A percentile compares a stretch with the other conserved stretches of the same genome.
phyloP scores from a whole-genome alignment of 345 rosid species.

The Brassica juncea region DNA sequence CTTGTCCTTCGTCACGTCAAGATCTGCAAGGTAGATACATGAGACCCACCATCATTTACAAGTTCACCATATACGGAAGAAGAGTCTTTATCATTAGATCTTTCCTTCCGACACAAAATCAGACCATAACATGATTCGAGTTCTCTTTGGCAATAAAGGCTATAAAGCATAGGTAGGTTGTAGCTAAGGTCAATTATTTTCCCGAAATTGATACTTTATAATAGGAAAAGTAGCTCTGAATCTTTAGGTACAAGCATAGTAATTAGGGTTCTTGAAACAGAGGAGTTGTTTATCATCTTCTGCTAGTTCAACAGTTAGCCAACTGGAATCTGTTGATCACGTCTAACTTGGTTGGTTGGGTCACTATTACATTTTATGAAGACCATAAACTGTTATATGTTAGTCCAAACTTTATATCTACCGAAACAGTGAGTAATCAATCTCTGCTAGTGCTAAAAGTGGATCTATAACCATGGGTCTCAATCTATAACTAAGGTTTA shows the following conservation, averaged over 20 bases:
- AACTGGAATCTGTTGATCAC: constrained; percentile 31
- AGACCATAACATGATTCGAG: constrained; percentile 31
- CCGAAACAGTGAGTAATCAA: not conserved
- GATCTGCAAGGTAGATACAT: constrained; percentile 26
- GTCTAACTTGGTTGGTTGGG: constrained; percentile 20
- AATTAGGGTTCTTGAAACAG: constrained; percentile 28
- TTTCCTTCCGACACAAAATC: constrained; percentile 39
- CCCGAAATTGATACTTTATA: constrained; percentile 16
- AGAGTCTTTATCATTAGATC: constrained; percentile 36
- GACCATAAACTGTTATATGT: not conserved
- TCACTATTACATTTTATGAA: not conserved
- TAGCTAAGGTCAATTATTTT: constrained; percentile 27
- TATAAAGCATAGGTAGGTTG: constrained; percentile 25
- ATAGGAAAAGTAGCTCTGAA: not conserved
- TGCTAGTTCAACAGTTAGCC: constrained; percentile 28
- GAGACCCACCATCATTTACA: constrained; percentile 37
- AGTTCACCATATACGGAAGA: constrained; percentile 21
- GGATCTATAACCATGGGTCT: not conserved
- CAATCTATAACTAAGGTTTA: too few relatives aligned
- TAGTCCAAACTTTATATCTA: not conserved
- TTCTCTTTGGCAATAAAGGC: constrained; percentile 9
- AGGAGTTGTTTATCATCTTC: constrained; percentile 35
- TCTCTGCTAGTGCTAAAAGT: not conserved
- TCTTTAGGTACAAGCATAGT: constrained; percentile 21
- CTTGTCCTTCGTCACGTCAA: constrained; percentile 6